A percentile compares a stretch with the other conserved stretches of the same genome.
Conservation (phyloP, 2,329 filamentous ascomycete genomes). For the Ophiostoma fasciatum region DNA sequence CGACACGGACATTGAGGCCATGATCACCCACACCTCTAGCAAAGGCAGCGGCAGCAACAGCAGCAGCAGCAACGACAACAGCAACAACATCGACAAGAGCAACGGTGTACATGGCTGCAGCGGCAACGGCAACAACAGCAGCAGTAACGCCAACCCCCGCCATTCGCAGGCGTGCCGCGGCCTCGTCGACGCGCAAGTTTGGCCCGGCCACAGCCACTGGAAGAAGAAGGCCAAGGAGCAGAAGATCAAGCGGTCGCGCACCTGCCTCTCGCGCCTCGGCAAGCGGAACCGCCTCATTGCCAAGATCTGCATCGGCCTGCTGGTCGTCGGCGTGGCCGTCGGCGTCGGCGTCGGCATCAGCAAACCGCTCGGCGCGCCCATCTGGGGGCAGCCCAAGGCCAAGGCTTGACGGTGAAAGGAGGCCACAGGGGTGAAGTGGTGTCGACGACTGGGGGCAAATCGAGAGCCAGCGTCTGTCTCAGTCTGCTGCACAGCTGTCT, state of each 20-base stretch:
- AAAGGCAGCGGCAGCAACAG: conserved; percentile 21
- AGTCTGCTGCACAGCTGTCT: too few species aligned
- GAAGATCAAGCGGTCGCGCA: conserved; percentile 36
- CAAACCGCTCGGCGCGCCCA: conserved; percentile 43
- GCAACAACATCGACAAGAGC: conserved; percentile 15
- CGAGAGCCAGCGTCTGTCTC: too few species aligned
- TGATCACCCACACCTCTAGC: conserved; percentile 21
- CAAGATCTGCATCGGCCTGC: conserved; percentile 37
- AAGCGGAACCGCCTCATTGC: conserved; percentile 37
- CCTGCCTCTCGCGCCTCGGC: conserved; percentile 37
- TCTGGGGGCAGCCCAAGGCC: conserved; percentile 26
- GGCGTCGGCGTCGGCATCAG: conserved; percentile 45
- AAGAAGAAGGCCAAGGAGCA: conserved; percentile 42
- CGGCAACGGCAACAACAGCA: conserved; percentile 17
- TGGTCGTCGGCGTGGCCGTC: conserved; percentile 38
- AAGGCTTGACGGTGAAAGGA: too few species aligned
- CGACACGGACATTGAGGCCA: conserved; percentile 42
- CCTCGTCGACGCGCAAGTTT: conserved; percentile 37
- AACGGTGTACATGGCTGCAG: conserved; percentile 17
- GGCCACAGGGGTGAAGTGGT: background rate
- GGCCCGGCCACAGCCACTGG: conserved; percentile 47
- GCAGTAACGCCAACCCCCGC: background rate
- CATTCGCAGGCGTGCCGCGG: conserved; percentile 17
- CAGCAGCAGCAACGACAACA: conserved; percentile 11
- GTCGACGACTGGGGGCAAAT: too few species aligned